Evolutionary conservation across 169 alveolate genomes (phyloP), one percentile per base, ranked within the genome.

Genomic region (Eimeria brunetti): DNA sequence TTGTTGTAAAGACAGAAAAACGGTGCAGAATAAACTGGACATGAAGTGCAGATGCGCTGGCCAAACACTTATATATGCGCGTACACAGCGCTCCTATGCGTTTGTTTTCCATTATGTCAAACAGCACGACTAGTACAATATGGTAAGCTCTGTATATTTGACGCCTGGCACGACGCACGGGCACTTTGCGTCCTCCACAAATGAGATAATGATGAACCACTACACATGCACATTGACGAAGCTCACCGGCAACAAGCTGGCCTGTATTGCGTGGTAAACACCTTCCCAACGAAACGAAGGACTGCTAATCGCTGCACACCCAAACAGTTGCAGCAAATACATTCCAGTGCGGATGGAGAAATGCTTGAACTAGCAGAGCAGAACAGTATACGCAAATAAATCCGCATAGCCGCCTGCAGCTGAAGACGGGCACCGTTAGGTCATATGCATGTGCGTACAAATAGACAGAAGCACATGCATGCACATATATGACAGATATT

Each of bases 251-350:
- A 38, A 69, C 16, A 69, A n/a, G 27, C 80, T 69, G 41, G 88
- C 58, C 88, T 80, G 88, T 8, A 80, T 44, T 9, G 88, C 88
- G 44, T 80, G 67, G 67, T 27, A 80, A 46, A 80, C 67, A 16
- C 67, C 67, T 51, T 49, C 69, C 88, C 88, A 80, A 51, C 58
- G 62, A 49, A 80, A 80, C 88, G 88, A 27, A n/a, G 16, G 44
- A 1, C 88, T 46, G 51, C 69, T 30, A 33, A 80, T 41, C 69
- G 88, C 88, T 80, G 67, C 41, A 80, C n/a, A 24, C 12, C 36
- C 51, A 49, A 44, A 46, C 36, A 46, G 58, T 7, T 24, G 33
- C 44, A 80, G 24, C 62, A 44, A 69, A 69, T 69, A 16, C 16
- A 6, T 2, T 27, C 8, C 27, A 33, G 4, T 38, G 36, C 49